Evolutionary conservation across 345 rosid species (phyloP), one percentile per base, ranked within the genome.

Genomic region (Populus deltoides): DNA sequence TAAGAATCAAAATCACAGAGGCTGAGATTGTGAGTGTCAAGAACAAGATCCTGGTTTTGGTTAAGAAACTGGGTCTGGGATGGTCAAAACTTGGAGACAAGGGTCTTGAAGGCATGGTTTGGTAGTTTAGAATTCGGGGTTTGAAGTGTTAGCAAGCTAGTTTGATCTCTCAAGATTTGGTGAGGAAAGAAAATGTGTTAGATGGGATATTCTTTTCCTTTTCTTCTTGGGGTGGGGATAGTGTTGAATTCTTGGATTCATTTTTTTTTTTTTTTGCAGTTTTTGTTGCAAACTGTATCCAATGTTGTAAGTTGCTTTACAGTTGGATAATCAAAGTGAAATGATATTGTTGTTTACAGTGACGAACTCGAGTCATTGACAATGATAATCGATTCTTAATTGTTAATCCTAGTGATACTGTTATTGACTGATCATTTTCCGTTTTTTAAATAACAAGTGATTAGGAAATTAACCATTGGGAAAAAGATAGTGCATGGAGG

Each of bases 61-160:
- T 68, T 39, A 83, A 49, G 76, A 88, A 81, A 81, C 67, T 79
- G 39, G 86, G 86, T 68, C 77, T 82, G 22, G 87, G 85, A 78
- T 77, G 80, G 82, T 76, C 69, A 35, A 80, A 80, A 47, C 81
- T 74, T 73, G 88, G 87, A 74, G 95, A 73, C 43, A 91, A 49
- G 66, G 81, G 83, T 77, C 98, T 92, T 69, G 98, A 90, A 84
- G 98, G 97, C 98, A 94, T 94, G 73, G 49, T 77, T 2, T 43
- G 43, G 55, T 25, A 17, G 57, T 66, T 76, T 78, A 59, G 24
- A 59, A 13, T 71, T 71, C 83, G 74, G 82, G 78, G 82, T 66
- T 66, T 63, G 70, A 38, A 3, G 33, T 73, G 63, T 33, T 71
- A 51, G 6, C 29, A 78, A 3, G 38, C 15, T 47, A 73, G 75